These are phyloP conservation scores for Xylariaceae sp. DNA, from an alignment of 2,329 filamentous ascomycete species.

Conservation along the genomic window DNA sequence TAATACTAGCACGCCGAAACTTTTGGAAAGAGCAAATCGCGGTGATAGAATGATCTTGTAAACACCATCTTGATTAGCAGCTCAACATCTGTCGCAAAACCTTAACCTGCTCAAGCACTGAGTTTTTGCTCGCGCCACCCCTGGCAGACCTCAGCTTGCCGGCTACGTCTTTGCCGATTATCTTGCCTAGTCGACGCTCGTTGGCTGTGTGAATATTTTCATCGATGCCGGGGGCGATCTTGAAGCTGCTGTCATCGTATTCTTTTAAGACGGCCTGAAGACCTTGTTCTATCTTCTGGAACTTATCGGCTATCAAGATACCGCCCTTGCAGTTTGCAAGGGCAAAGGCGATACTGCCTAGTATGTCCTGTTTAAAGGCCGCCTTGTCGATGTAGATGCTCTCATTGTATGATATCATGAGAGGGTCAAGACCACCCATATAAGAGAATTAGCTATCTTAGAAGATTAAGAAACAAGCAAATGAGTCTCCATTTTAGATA, in stretches of 20 bases:
- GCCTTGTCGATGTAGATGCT: conserved; percentile 74
- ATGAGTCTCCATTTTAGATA: no score
- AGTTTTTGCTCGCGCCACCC: conserved; percentile 66
- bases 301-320: conserved; percentile 70
- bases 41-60: no score
- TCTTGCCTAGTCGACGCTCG: conserved; percentile 65
- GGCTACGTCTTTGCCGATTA: conserved; percentile 79
- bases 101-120: conserved; percentile 61
- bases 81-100: conserved; percentile 39
- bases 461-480: no score
- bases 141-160: conserved; percentile 79
- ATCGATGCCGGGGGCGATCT: conserved; percentile 49
- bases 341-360: conserved; percentile 75
- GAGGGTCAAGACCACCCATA: conserved; percentile 74
- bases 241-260: conserved; percentile 49
- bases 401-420: conserved; percentile 84
- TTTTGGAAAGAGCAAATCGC: no score
- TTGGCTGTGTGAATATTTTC: conserved; percentile 34
- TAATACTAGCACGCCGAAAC: no score
- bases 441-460: no score
- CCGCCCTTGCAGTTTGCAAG: conserved; percentile 72
- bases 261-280: conserved; percentile 55
- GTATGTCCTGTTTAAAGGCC: conserved; percentile 77
- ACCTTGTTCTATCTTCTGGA: conserved; percentile 68
- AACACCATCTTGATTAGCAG: no score